Evolutionary conservation across 352 stramenopile genomes (phyloP).

Genomic region (Phytophthora citricola): DNA sequence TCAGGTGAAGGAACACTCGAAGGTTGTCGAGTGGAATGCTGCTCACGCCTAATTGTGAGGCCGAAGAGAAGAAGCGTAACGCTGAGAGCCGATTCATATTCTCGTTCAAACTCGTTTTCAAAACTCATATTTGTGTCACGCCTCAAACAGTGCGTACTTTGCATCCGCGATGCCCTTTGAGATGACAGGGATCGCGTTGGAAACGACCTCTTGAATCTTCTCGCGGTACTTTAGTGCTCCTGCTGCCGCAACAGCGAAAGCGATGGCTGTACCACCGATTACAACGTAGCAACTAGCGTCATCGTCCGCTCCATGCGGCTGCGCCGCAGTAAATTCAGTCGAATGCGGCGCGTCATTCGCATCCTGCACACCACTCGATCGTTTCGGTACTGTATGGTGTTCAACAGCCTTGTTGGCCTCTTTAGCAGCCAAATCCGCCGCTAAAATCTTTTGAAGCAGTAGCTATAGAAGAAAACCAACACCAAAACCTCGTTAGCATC

Average conservation of each 20-base stretch:
- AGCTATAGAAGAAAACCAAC: slow-evolving; percentile 19
- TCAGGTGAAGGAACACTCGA: slow-evolving; percentile 37
- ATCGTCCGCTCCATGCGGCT: slow-evolving; percentile 19
- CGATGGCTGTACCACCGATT: slow-evolving; percentile 59
- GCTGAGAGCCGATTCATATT: no score
- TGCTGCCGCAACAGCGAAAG: slow-evolving; percentile 50
- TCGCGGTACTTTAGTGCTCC: slow-evolving; percentile 58
- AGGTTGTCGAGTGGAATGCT: slow-evolving; percentile 44
- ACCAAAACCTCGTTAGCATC: slow-evolving; percentile 11
- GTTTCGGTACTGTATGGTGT: not conserved
- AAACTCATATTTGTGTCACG: slow-evolving; percentile 18
- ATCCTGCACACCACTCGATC: slow-evolving; percentile 2
- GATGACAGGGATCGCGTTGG: slow-evolving; percentile 50
- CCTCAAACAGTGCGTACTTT: slow-evolving; percentile 73
- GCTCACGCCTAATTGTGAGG: not conserved
- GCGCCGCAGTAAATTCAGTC: slow-evolving; percentile 3
- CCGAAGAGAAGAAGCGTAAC: no score
- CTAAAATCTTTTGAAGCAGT: slow-evolving; percentile 46
- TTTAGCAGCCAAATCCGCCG: slow-evolving; percentile 26
- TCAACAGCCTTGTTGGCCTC: slow-evolving; percentile 14
- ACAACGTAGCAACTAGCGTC: slow-evolving; percentile 44
- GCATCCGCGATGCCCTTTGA: slow-evolving; percentile 67
- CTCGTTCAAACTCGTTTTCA: no score
- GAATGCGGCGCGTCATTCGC: slow-evolving; percentile 3
- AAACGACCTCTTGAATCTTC: slow-evolving; percentile 52